Evolutionary conservation across 1,284 basidiomycete genomes (phyloP).

Genomic region (Heterobasidion parviporum): DNA sequence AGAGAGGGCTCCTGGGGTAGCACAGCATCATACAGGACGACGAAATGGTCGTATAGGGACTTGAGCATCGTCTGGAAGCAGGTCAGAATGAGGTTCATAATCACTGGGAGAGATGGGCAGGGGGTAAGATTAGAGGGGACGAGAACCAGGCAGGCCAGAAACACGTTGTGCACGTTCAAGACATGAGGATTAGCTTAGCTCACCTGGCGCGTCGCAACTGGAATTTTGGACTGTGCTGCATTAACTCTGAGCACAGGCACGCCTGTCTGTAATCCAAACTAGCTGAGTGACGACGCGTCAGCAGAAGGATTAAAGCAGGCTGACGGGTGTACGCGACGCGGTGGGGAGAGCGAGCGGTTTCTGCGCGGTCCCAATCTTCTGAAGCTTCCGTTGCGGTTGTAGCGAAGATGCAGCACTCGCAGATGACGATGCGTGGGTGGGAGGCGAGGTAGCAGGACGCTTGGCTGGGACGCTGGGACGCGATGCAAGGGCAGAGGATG

Average conservation of each 20-base stretch:
- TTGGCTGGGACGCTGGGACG: slow-evolving; percentile 7
- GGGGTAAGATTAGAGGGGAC: slow-evolving; percentile 5
- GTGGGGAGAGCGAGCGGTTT: slow-evolving; percentile 34
- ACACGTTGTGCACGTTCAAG: slow-evolving; percentile 1
- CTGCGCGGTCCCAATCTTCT: slow-evolving; percentile 35
- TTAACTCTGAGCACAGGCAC: slow-evolving; percentile 59
- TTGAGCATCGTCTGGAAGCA: slow-evolving; percentile 57
- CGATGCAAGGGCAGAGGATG: not conserved
- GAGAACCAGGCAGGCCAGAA: slow-evolving; percentile 3
- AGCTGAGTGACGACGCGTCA: not conserved
- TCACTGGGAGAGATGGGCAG: not conserved
- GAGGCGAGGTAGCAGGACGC: slow-evolving; percentile 10
- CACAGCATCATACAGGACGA: slow-evolving; percentile 51
- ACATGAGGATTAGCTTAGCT: slow-evolving; percentile 2
- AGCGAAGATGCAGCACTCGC: slow-evolving; percentile 12
- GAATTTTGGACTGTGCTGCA: slow-evolving; percentile 55
- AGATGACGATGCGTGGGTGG: slow-evolving; percentile 1
- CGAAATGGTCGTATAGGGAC: slow-evolving; percentile 61
- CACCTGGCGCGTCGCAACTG: slow-evolving; percentile 66
- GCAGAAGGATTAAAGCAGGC: slow-evolving; percentile 10
- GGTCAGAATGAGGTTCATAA: not conserved
- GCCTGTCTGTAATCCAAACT: slow-evolving; percentile 35
- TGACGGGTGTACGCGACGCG: slow-evolving; percentile 28
- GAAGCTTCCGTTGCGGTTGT: slow-evolving; percentile 55
- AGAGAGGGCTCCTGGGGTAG: slow-evolving; percentile 43